A percentile compares a stretch with the other conserved stretches of the same genome.
Evolutionary conservation across 257 asterid genomes (phyloP).

Genomic region (Apocynum venetum): DNA sequence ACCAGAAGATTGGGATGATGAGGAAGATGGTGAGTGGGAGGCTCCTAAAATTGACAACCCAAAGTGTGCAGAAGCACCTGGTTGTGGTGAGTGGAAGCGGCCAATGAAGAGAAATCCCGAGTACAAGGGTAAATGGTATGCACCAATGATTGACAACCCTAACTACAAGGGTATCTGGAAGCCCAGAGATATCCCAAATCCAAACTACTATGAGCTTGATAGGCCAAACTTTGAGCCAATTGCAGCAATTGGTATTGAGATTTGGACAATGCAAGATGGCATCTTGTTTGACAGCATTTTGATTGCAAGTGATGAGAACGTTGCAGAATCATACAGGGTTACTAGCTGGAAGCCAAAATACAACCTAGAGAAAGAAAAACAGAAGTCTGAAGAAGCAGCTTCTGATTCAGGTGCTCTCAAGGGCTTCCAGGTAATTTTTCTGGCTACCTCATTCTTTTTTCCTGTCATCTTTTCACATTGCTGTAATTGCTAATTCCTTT

Average conservation of each 20-base stretch:
- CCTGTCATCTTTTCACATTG: not conserved
- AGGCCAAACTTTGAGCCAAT: slow-evolving; percentile 85
- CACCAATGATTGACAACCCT: slow-evolving; percentile 88
- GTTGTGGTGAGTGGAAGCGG: slow-evolving; percentile 96
- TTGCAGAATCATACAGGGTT: slow-evolving; percentile 60
- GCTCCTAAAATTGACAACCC: slow-evolving; percentile 87
- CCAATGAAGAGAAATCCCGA: slow-evolving; percentile 85
- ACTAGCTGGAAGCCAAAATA: slow-evolving; percentile 81
- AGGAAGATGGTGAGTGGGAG: slow-evolving; percentile 99
- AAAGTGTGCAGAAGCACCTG: slow-evolving; percentile 75
- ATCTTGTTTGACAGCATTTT: slow-evolving; percentile 82
- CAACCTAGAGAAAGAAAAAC: slow-evolving; percentile 72
- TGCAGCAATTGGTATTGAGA: slow-evolving; percentile 95
- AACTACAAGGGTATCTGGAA: slow-evolving; percentile 94
- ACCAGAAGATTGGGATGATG: slow-evolving; percentile 98
- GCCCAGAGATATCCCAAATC: slow-evolving; percentile 77
- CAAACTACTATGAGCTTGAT: slow-evolving; percentile 71
- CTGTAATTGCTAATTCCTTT: not conserved
- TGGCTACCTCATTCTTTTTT: not conserved
- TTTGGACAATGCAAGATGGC: slow-evolving; percentile 98
- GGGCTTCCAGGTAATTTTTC: slow-evolving; percentile 62
- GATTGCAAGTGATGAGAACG: slow-evolving; percentile 59
- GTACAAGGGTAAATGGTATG: slow-evolving; percentile 88
- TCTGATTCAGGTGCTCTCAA: slow-evolving; percentile 63
- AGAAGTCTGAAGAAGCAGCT: slow-evolving; percentile 56